Percentiles rank a stretch among this genome's conserved stretches.
Evolutionary conservation across 192 early-diverging fungal genomes (phyloP).

Genomic region (Coemansia asiatica): DNA sequence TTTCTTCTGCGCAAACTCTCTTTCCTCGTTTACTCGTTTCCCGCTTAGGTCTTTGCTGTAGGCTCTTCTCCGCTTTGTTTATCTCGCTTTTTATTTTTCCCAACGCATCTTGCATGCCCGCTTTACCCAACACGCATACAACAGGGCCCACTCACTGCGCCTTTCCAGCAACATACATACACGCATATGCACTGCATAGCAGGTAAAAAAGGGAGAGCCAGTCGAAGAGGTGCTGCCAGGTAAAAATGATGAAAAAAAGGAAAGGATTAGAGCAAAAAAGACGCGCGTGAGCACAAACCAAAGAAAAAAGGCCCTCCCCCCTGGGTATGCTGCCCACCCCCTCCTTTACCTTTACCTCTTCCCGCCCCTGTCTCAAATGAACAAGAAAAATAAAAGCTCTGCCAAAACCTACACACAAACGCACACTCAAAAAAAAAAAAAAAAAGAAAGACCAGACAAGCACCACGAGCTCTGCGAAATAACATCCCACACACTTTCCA

Average conservation of each 20-base stretch:
- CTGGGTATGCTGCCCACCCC: background rate
- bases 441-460: background rate
- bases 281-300: slow-evolving; percentile 9
- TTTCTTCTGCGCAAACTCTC: too few species aligned
- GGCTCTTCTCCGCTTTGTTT: too few species aligned
- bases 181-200: too few species aligned
- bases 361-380: background rate
- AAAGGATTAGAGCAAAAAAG: background rate
- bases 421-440: background rate
- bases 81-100: slow-evolving; percentile 2
- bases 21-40: too few species aligned
- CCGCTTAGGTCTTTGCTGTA: too few species aligned
- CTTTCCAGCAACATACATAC: background rate
- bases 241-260: slow-evolving; percentile 1
- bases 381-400: background rate
- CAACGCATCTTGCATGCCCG: slow-evolving; percentile 1
- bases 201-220: too few species aligned
- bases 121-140: slow-evolving; percentile 10
- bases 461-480: slow-evolving; percentile 1
- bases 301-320: background rate
- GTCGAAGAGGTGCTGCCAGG: too few species aligned
- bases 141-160: background rate
- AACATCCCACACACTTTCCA: background rate
- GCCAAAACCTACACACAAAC: background rate
- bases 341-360: background rate